Evolutionary conservation across 768 basidiomycete genomes (phyloP).

Genomic region (Tricholoma flavovirens): DNA sequence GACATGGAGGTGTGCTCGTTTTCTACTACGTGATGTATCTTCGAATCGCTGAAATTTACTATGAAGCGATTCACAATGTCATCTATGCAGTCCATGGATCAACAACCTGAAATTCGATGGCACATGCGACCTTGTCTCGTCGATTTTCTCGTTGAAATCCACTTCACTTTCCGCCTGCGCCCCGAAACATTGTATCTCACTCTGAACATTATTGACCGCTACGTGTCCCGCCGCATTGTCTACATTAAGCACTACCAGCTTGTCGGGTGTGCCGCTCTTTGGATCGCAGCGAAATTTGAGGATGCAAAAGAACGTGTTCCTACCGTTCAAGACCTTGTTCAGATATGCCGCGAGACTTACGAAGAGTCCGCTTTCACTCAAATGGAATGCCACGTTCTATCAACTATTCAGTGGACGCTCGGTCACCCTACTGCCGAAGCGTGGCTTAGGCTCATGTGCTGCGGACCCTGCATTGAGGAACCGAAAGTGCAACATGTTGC

Average conservation of each 20-base stretch:
- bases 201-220: constrained; percentile 98
- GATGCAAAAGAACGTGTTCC: constrained; percentile 98
- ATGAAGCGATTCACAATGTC: constrained; percentile 72
- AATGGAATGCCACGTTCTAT: constrained; percentile 97
- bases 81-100: constrained; percentile 95
- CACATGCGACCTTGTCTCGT: constrained; percentile 99
- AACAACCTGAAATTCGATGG: constrained; percentile 98
- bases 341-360: constrained; percentile 95
- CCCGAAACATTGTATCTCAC: constrained; percentile 98
- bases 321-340: constrained; percentile 87
- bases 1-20: constrained; percentile 87
- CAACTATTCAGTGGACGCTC: constrained; percentile 93
- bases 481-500: constrained; percentile 91
- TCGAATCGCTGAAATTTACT: not conserved
- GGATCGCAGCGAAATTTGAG: constrained; percentile 99
- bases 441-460: constrained; percentile 86
- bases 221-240: constrained; percentile 96
- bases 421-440: constrained; percentile 98
- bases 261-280: constrained; percentile 95
- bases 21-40: constrained; percentile 14
- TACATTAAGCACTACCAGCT: constrained; percentile 99
- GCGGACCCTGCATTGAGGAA: constrained; percentile 72
- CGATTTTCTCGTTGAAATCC: constrained; percentile 98
- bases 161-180: constrained; percentile 94
- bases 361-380: constrained; percentile 97